A percentile compares a stretch with the other conserved stretches of the same genome.
Conservation (phyloP, 306 rosid species). For the Elaeagnus macrophylla region DNA sequence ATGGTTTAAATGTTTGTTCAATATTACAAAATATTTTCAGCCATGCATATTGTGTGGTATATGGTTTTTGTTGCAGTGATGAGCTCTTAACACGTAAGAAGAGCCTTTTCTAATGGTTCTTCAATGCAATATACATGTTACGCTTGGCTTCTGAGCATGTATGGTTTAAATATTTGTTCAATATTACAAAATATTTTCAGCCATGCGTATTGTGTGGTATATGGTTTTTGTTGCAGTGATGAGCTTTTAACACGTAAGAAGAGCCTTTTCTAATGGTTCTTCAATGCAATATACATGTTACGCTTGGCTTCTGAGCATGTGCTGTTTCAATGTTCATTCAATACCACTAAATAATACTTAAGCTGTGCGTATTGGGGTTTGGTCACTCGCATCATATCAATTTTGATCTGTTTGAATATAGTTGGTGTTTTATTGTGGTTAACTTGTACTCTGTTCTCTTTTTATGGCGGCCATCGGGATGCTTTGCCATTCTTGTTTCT, state of each 20-base stretch:
- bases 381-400: too few relatives aligned
- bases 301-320: slow-evolving; percentile 17
- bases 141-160: slow-evolving; percentile 59
- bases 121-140: slow-evolving; percentile 45
- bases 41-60: too few relatives aligned
- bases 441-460: too few relatives aligned
- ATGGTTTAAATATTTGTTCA: not conserved
- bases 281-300: slow-evolving; percentile 32
- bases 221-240: slow-evolving; percentile 27
- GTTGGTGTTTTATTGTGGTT: not conserved
- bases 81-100: slow-evolving; percentile 39
- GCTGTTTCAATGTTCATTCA: too few relatives aligned
- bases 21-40: too few relatives aligned
- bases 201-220: too few relatives aligned
- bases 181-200: too few relatives aligned
- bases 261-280: slow-evolving; percentile 20
- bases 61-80: slow-evolving; percentile 26
- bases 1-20: too few relatives aligned
- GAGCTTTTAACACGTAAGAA: slow-evolving; percentile 39
- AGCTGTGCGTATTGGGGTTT: too few relatives aligned
- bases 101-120: slow-evolving; percentile 20
- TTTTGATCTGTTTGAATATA: not conserved
- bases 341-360: too few relatives aligned
- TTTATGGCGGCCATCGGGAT: too few relatives aligned
- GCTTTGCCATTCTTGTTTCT: not conserved